Conservation (phyloP, 2,329 filamentous ascomycete species). For the Trichoderma sp. region DNA sequence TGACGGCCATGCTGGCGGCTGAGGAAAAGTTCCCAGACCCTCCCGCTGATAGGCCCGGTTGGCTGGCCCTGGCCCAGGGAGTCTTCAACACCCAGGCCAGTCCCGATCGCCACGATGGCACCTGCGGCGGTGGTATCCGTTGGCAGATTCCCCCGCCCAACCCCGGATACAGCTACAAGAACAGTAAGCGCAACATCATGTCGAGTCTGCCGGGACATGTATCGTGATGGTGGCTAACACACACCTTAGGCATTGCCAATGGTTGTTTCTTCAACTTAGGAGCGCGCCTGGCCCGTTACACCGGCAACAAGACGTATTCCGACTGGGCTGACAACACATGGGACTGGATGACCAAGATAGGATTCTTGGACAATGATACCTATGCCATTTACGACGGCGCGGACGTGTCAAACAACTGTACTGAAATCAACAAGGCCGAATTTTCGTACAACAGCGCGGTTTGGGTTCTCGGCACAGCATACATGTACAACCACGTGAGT, state of each 20-base stretch:
- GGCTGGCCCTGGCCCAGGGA: slow-evolving; percentile 57
- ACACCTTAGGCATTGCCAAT: slow-evolving; percentile 46
- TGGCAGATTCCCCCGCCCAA: slow-evolving; percentile 79
- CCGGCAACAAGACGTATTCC: slow-evolving; percentile 61
- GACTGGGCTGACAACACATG: slow-evolving; percentile 62
- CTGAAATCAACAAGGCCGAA: slow-evolving; percentile 52
- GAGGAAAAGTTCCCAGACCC: slow-evolving; percentile 58
- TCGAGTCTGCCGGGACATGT: background rate
- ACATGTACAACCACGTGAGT: slow-evolving; percentile 60
- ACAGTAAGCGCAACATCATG: slow-evolving; percentile 37
- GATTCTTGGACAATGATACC: slow-evolving; percentile 56
- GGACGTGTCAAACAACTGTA: slow-evolving; percentile 52
- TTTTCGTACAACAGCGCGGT: slow-evolving; percentile 62
- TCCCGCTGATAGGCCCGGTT: slow-evolving; percentile 46
- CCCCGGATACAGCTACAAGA: slow-evolving; percentile 74
- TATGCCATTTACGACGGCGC: slow-evolving; percentile 62
- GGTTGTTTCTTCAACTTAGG: slow-evolving; percentile 63
- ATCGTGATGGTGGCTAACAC: background rate
- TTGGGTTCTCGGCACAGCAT: slow-evolving; percentile 56
- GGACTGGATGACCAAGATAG: slow-evolving; percentile 56
- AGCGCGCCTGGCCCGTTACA: slow-evolving; percentile 70
- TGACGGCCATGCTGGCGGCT: slow-evolving; percentile 60
- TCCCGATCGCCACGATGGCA: slow-evolving; percentile 56
- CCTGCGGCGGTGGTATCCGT: slow-evolving; percentile 60
- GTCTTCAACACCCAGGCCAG: slow-evolving; percentile 59